Base-by-base conservation (phyloP, 257 asterid species). In the Plantago elongata region DNA sequence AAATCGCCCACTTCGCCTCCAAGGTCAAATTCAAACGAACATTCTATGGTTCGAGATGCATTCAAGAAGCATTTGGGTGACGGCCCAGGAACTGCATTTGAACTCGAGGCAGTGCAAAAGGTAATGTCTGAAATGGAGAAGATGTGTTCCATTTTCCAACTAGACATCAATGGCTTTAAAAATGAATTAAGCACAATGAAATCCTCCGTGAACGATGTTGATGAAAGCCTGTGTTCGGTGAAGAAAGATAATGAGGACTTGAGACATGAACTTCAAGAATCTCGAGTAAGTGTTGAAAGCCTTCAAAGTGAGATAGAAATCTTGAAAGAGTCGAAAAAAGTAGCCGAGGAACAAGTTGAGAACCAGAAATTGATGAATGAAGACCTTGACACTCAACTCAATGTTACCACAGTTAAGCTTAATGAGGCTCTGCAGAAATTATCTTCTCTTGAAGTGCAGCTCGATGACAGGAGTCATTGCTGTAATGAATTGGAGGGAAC, bases 401-500 rank as follows among this genome's bases (percentile, higher is more conserved):
- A 42, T 9, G 82, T 83, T 55, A 63, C 84, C 15, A 83, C 59
- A 69, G 75, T 68, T 57, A 70, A 78, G 47, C 71, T 79, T 16
- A 76, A 76, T 47, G 90, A 83, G 63, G 68, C 71, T 62, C 71
- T 74, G 2, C 79, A 68, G 68, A 92, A 81, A 75, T n/a, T 86
- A 46, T 78, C 89, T 6, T 82, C 92, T 47, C 78, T 78, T 40
- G 88, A 89, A 70, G 83, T 83, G 5, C 95, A 86, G 63, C 54
- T 88, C 74, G 97, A 92, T 37, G 71, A 77, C 40, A 92, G 78
- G 76, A 77, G 60, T 13, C 90, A 75, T 13, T 70, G 77, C 54
- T 92, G 90, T 65, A 83, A 83, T 63, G 95, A 88, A 58, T 57
- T 92, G 52, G 95, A 88, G 70, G 90, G 79, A 51, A 81, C 86